These are phyloP conservation scores for Phytophthora brassicae DNA, from an alignment of 352 stramenopile genomes.

Conservation along the genomic window DNA sequence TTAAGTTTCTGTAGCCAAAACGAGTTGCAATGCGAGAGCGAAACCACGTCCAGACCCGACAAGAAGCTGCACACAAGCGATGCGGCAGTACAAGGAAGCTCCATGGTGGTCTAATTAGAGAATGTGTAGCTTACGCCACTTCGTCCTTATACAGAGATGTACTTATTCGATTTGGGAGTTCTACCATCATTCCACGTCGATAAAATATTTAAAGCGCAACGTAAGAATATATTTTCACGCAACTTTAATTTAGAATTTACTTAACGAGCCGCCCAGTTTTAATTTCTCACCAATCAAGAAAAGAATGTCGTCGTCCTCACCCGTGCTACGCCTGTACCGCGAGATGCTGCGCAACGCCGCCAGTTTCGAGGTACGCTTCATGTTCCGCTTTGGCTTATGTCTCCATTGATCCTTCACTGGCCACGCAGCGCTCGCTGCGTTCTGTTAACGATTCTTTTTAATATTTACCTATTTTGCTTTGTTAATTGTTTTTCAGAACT, in stretches of 20 bases:
- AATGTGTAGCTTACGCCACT: no score
- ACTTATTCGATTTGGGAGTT: no score
- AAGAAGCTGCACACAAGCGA: conserved; percentile 13
- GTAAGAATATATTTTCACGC: no score
- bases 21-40: conserved; percentile 17
- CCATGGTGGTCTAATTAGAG: not conserved
- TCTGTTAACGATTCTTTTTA: not conserved
- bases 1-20: conserved; percentile 6
- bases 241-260: no score
- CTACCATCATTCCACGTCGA: no score
- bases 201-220: no score
- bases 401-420: not conserved
- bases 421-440: not conserved
- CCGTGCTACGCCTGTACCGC: conserved; percentile 53
- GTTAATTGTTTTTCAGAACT: conserved; percentile 40
- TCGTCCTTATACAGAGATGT: no score
- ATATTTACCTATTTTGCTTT: conserved; percentile 1
- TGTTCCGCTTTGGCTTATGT: not conserved
- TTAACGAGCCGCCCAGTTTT: no score
- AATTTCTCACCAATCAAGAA: not conserved
- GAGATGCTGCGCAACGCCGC: conserved; percentile 59
- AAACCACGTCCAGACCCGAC: conserved; percentile 12
- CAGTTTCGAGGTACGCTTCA: conserved; percentile 48
- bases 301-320: conserved; percentile 38
- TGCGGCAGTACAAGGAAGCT: not conserved